A percentile compares a stretch with the other conserved stretches of the same genome.
These are phyloP conservation scores for Pseudopediastrum boryanum DNA, from an alignment of 139 green algal genomes.

Conservation along the genomic window DNA sequence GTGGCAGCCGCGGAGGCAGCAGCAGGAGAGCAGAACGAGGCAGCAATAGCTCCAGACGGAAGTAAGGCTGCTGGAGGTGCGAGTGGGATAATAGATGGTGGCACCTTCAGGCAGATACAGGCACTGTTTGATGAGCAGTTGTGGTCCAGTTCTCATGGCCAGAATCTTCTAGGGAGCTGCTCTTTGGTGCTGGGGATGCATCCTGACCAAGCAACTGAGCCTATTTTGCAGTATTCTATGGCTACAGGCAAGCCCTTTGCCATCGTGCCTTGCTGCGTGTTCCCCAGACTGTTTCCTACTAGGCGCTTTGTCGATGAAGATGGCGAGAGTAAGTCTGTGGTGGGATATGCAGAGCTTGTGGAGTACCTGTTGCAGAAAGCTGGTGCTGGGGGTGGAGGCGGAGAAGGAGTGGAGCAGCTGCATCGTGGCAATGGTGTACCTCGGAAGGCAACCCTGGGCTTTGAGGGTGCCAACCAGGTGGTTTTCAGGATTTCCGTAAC, in stretches of 20 bases:
- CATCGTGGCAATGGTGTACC: neutral
- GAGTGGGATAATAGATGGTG: neutral
- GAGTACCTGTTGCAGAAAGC: slow-evolving; percentile 40
- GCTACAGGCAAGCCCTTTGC: slow-evolving; percentile 53
- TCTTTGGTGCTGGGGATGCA: slow-evolving; percentile 59
- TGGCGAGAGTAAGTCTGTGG: slow-evolving; percentile 15
- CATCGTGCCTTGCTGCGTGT: slow-evolving; percentile 70
- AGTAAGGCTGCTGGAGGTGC: neutral
- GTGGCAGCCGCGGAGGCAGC: neutral
- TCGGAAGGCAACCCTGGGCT: slow-evolving; percentile 10
- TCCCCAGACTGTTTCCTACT: slow-evolving; percentile 54
- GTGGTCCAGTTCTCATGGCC: slow-evolving; percentile 34
- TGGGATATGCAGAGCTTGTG: slow-evolving; percentile 47
- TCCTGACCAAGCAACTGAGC: slow-evolving; percentile 65
- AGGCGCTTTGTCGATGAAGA: slow-evolving; percentile 21
- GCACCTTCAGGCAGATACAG: slow-evolving; percentile 13
- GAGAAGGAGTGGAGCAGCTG: neutral
- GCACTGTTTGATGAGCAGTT: slow-evolving; percentile 24
- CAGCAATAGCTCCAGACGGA: neutral
- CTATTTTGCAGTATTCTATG: slow-evolving; percentile 54
- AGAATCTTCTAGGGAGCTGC: neutral
- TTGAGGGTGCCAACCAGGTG: slow-evolving; percentile 51
- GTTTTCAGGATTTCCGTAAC: slow-evolving; percentile 24
- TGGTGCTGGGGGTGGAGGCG: neutral
- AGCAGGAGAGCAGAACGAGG: neutral